A percentile compares a stretch with the other conserved stretches of the same genome.
phyloP scores from a whole-genome alignment of 257 asterid genomes.

The Agastache rugosa region DNA sequence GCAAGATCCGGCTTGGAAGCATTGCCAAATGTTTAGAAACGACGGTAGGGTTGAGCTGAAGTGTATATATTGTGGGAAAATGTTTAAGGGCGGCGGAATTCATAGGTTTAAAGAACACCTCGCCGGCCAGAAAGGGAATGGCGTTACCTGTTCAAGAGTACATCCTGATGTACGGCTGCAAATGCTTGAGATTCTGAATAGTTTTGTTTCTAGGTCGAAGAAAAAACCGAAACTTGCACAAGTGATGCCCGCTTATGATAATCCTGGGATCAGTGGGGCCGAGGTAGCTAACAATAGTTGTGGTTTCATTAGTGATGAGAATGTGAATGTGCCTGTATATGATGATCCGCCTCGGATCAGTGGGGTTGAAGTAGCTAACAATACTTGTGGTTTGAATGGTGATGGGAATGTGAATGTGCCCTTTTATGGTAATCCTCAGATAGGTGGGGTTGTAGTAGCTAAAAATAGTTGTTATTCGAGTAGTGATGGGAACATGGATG shows the following conservation, averaged over 20 bases:
- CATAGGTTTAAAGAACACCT: conserved; percentile 94
- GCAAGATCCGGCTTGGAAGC: conserved; percentile 98
- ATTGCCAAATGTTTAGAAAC: conserved; percentile 77
- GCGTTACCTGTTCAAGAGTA: conserved; percentile 84
- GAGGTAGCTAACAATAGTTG: conserved; percentile 44
- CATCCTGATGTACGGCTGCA: conserved; percentile 71
- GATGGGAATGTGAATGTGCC: conserved; percentile 33
- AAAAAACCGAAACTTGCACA: conserved; percentile 67
- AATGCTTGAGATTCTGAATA: conserved; percentile 84
- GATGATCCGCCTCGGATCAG: conserved; percentile 43
- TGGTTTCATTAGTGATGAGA: conserved; percentile 51
- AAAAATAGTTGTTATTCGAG: conserved; percentile 51
- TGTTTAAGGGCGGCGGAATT: conserved; percentile 96
- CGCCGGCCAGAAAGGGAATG: conserved; percentile 96
- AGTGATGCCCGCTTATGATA: conserved; percentile 49
- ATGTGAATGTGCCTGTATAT: conserved; percentile 31
- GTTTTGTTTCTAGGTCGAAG: conserved; percentile 62
- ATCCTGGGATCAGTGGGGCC: conserved; percentile 44
- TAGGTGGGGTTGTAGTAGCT: conserved; percentile 44
- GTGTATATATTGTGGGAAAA: conserved; percentile 84
- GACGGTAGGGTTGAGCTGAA: conserved; percentile 80
- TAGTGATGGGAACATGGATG: conserved; percentile 32
- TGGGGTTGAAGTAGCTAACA: conserved; percentile 44
- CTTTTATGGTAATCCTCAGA: conserved; percentile 45
- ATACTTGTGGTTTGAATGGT: conserved; percentile 51